Conservation (phyloP, 305 asterid genomes). For the Caryopteris hybrid region DNA sequence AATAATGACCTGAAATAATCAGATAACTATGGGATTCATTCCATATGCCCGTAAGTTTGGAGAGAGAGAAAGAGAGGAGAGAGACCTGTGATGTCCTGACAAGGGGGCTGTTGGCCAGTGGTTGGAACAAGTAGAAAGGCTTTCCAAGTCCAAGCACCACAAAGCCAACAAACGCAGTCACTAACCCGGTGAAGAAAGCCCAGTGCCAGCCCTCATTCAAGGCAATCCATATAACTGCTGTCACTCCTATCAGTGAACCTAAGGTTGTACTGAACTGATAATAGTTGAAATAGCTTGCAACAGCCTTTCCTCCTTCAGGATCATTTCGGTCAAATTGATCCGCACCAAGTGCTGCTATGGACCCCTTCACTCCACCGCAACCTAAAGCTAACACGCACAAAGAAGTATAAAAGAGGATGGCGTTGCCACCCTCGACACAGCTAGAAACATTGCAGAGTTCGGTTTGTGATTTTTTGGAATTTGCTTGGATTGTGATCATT, state of each 20-base stretch:
- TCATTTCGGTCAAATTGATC: slow-evolving; percentile 45
- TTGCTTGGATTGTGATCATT: slow-evolving; percentile 45
- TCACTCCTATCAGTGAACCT: slow-evolving; percentile 49
- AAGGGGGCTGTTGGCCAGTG: slow-evolving; percentile 29
- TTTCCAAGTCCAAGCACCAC: slow-evolving; percentile 35
- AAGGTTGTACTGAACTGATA: slow-evolving; percentile 35
- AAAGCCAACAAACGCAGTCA: slow-evolving; percentile 31
- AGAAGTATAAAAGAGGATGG: slow-evolving; percentile 33
- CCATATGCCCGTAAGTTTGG: background rate
- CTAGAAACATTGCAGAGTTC: slow-evolving; percentile 28
- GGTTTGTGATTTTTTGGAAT: slow-evolving; percentile 30
- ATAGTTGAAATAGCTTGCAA: slow-evolving; percentile 48
- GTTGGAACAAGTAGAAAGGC: slow-evolving; percentile 33
- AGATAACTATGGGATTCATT: background rate
- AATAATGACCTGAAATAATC: slow-evolving; percentile 22
- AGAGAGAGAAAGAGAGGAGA: background rate
- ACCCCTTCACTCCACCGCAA: slow-evolving; percentile 46
- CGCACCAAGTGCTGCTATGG: slow-evolving; percentile 46
- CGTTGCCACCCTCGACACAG: slow-evolving; percentile 18
- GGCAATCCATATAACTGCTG: slow-evolving; percentile 46
- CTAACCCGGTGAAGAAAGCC: slow-evolving; percentile 40
- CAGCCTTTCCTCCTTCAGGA: slow-evolving; percentile 24
- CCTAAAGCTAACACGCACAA: slow-evolving; percentile 38
- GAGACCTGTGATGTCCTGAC: slow-evolving; percentile 34
- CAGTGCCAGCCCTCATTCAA: slow-evolving; percentile 45